Base-by-base conservation (phyloP, 2,329 filamentous ascomycete genomes). In the Grosmannia serpens region DNA sequence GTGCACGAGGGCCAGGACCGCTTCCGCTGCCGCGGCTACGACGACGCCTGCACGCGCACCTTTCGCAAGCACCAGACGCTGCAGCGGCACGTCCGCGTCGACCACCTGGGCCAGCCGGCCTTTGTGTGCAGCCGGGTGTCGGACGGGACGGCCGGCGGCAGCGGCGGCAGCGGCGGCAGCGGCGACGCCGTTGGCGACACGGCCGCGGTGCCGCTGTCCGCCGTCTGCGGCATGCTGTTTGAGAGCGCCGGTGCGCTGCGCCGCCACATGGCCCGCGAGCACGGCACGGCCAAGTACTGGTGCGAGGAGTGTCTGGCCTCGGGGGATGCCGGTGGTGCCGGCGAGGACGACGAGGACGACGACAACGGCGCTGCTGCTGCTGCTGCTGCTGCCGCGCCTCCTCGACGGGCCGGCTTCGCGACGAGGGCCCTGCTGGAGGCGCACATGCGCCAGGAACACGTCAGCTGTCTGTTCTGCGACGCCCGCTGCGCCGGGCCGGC, bases 61-160 rank as follows among this genome's bases (percentile, higher is more conserved):
- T 97, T 96, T 70, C 83, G 92, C 61, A 96, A 96, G 71, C 87
- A 90, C 68, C 85, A 90, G 63, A 95, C 91, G 0, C 78, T 96
- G 20, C 84, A 91, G 68, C 85, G 88, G 56, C 92, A 97, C 69
- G 82, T 96, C 62, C 83, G 86, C 57, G 82, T 83, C 11, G 86
- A 85, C 15, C 92, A 97, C 70, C 74, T 92, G 46, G 77, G 85
- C 31, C 72, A 86, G 60, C 83, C 86, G 52, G 84, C 89, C 0
- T 95, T 85, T 66, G 77, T 78, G 6, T 97, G 92, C 70, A 75
- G 77, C 1, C 77, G 86, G 59, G 65, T 31, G 69, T 65, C 51
- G 4, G 22, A 24, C 15, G 15, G 10, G 15, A 65, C 20, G 24
- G 9, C 6, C 22, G 22, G 31, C 44, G 15, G 41, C 41, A 15